These are phyloP conservation scores for Ophiostoma ulmi DNA, from an alignment of 2,329 filamentous ascomycete species.

Conservation along the genomic window DNA sequence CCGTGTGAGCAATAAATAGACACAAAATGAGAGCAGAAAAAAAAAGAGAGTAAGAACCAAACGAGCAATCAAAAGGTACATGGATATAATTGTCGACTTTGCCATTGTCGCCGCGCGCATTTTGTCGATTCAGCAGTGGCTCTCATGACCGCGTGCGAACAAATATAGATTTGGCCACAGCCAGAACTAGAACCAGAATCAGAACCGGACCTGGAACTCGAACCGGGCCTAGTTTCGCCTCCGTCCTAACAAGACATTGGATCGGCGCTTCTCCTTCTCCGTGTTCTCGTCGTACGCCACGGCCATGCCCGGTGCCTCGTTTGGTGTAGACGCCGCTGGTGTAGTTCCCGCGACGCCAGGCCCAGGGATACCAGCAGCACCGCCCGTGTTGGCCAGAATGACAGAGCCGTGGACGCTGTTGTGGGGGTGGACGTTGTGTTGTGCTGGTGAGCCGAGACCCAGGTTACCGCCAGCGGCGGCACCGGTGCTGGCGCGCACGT, in stretches of 20 bases:
- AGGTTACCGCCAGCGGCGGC: conserved; percentile 33
- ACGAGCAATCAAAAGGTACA: neutral
- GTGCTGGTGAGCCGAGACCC: conserved; percentile 31
- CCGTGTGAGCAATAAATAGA: neutral
- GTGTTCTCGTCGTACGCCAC: conserved; percentile 33
- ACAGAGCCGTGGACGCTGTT: conserved; percentile 19
- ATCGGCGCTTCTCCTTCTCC: conserved; percentile 31
- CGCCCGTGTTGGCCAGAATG: conserved; percentile 26
- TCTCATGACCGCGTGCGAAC: neutral
- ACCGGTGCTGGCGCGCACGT: conserved; percentile 31
- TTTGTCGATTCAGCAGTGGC: neutral
- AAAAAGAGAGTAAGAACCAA: neutral
- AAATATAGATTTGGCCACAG: no score
- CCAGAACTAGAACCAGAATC: no score
- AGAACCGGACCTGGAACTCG: neutral
- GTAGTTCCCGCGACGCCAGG: neutral
- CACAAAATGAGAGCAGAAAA: neutral
- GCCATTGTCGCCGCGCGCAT: neutral
- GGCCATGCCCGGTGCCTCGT: conserved; percentile 19
- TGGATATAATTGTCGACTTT: conserved; percentile 11
- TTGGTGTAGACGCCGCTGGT: conserved; percentile 11
- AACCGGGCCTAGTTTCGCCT: neutral
- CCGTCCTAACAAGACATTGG: conserved; percentile 18
- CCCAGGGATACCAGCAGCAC: conserved; percentile 32
- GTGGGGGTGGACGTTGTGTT: conserved; percentile 32